phyloP scores from a whole-genome alignment of 164 flowering plant species.

The Stephania yunnanensis region DNA sequence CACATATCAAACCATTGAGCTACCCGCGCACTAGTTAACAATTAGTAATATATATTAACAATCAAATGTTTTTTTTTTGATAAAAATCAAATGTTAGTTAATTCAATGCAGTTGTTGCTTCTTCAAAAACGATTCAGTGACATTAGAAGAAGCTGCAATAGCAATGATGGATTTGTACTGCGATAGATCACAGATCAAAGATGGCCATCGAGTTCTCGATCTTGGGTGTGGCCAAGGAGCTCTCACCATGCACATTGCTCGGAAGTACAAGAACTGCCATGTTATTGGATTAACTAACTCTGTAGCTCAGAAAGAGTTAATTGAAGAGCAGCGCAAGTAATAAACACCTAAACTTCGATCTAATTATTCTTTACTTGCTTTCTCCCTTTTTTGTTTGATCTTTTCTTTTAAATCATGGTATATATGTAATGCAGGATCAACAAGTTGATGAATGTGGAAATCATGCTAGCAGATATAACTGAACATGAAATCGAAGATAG shows the following conservation, averaged over 20 bases:
- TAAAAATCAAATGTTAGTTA: no score
- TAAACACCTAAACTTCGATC: no score
- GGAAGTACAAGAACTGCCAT: slow-evolving; percentile 1
- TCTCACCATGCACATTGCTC: background rate
- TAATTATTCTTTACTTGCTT: background rate
- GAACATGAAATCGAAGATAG: slow-evolving; percentile 2
- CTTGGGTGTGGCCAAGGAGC: slow-evolving; percentile 9
- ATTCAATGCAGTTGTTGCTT: background rate
- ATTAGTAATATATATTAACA: no score
- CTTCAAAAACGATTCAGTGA: background rate
- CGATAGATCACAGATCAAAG: slow-evolving; percentile 6
- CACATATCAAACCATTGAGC: no score
- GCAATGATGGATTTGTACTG: slow-evolving; percentile 10
- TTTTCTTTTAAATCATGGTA: background rate
- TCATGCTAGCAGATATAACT: slow-evolving; percentile 9
- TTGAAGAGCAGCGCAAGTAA: background rate
- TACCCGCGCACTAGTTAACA: no score
- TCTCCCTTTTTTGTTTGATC: background rate
- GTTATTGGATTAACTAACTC: slow-evolving; percentile 5
- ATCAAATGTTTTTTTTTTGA: no score
- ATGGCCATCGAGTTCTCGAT: slow-evolving; percentile 8
- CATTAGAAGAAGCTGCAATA: slow-evolving; percentile 5
- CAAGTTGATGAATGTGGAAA: slow-evolving; percentile 7
- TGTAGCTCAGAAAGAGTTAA: background rate
- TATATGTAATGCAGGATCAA: background rate